Percentiles rank a stretch among this genome's conserved stretches.
phyloP scores from a whole-genome alignment of 805 yeast species.

The Barnettozyma salicaria region DNA sequence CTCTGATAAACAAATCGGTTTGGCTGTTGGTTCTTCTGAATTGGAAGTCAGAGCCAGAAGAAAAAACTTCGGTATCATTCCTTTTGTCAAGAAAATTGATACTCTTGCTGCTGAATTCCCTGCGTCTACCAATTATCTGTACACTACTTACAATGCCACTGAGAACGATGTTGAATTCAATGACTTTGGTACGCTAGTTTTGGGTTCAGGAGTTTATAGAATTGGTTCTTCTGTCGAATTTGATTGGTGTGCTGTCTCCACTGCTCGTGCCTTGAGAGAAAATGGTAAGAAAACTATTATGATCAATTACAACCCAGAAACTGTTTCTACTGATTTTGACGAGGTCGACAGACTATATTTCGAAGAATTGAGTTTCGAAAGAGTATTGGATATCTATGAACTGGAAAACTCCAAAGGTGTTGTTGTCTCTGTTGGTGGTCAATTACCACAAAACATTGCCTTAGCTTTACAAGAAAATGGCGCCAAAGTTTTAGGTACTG shows the following conservation, averaged over 20 bases:
- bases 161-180: conserved; percentile 77
- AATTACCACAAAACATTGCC: conserved; percentile 96
- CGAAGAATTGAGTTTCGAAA: conserved; percentile 91
- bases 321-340: conserved; percentile 96
- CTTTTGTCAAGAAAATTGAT: conserved; percentile 95
- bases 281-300: conserved; percentile 85
- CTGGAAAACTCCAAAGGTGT: conserved; percentile 86
- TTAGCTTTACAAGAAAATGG: conserved; percentile 71
- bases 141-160: conserved; percentile 93
- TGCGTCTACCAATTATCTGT: conserved; percentile 90
- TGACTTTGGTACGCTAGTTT: conserved; percentile 88
- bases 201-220: conserved; percentile 99
- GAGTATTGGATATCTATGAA: conserved; percentile 96
- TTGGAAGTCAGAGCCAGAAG: conserved; percentile 77
- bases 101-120: conserved; percentile 99
- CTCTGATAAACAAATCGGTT: conserved; percentile 88
- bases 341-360: conserved; percentile 97
- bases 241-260: conserved; percentile 98
- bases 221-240: conserved; percentile 98
- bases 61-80: conserved; percentile 72
- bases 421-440: conserved; percentile 96
- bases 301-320: conserved; percentile 98
- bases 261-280: conserved; percentile 89
- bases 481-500: conserved; percentile 87
- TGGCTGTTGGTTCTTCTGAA: conserved; percentile 68